A percentile compares a stretch with the other conserved stretches of the same genome.
phyloP scores from a whole-genome alignment of 192 early-diverging fungal species.

The Kappamyces sp. region DNA sequence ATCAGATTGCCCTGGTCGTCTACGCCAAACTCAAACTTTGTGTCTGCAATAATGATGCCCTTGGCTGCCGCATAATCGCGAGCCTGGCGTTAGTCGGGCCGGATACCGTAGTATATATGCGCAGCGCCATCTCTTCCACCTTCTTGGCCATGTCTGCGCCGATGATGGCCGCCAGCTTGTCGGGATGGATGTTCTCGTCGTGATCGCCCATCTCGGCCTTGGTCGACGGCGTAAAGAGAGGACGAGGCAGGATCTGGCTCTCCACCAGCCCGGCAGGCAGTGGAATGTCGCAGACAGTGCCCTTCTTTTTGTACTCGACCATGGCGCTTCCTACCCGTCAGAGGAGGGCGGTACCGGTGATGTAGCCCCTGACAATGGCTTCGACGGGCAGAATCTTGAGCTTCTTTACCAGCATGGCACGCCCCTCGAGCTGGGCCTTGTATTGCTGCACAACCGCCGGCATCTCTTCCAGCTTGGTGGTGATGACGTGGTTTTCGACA shows the following conservation, averaged over 20 bases:
- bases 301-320: constrained; percentile 89
- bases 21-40: constrained; percentile 99
- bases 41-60: constrained; percentile 99
- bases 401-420: constrained; percentile 88
- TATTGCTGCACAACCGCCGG: constrained; percentile 82
- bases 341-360: constrained; percentile 56
- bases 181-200: constrained; percentile 97
- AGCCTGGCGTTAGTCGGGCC: constrained; percentile 42
- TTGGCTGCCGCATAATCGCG: constrained; percentile 70
- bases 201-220: constrained; percentile 99
- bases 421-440: constrained; percentile 76
- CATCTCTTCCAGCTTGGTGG: constrained; percentile 89
- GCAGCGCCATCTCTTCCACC: constrained; percentile 66
- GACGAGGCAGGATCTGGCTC: constrained; percentile 71
- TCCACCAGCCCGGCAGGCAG: constrained; percentile 76
- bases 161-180: constrained; percentile 75
- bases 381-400: constrained; percentile 90
- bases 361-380: constrained; percentile 97
- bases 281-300: constrained; percentile 88
- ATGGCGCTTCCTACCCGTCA: constrained; percentile 93
- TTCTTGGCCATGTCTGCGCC: constrained; percentile 72
- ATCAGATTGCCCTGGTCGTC: constrained; percentile 74
- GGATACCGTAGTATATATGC: constrained; percentile 67
- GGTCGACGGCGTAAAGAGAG: constrained; percentile 95
- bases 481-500: constrained; percentile 96